Evolutionary conservation across 306 rosid species (phyloP), one percentile per base, ranked within the genome.

Genomic region (Vigna radiata): DNA sequence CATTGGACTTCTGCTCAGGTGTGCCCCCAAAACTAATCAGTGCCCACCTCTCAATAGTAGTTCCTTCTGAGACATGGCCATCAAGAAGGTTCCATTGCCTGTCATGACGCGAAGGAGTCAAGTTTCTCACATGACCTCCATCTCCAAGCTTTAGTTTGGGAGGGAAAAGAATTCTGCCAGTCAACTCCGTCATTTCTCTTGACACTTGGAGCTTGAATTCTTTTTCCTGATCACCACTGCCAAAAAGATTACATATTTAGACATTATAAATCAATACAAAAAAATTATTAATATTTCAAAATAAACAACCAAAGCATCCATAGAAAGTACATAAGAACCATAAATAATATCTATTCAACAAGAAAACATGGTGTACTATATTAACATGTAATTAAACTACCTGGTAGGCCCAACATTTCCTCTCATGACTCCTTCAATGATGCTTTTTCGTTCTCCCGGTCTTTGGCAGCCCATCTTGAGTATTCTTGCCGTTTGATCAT

Each of bases 401-500:
- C 99, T 96, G 64, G 87, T 87, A 78, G 99, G 97, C 5, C 98
- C 98, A 70, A 87, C 88, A 64, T 84, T 80, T 50, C 97, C 97
- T 82, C 85, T 86, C 91, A 96, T 87, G 78, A 96, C 97, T 77
- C 86, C 92, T 82, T 96, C 98, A 4, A 92, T 88, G 66, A 88
- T 91, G 74, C 89, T 76, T 89, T 91, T 96, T 54, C 99, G 82
- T 79, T 92, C 97, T 77, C 87, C 91, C 0, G 99, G 99, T 66
- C 91, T 81, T 74, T 96, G 99, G 83, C 97, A 92, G 8, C 96
- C 99, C 99, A 96, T 90, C 87, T 92, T 91, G 72, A 96, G 97
- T 84, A 96, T 96, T 81, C 86, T 86, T 63, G 97, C 97, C 4
- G 97, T 96, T 82, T 96, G 99, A 86, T 92, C 98, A 84, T 96